These are phyloP conservation scores for Bothriochloa decipiens DNA, from an alignment of 176 grass and related monocot species.

Conservation along the genomic window DNA sequence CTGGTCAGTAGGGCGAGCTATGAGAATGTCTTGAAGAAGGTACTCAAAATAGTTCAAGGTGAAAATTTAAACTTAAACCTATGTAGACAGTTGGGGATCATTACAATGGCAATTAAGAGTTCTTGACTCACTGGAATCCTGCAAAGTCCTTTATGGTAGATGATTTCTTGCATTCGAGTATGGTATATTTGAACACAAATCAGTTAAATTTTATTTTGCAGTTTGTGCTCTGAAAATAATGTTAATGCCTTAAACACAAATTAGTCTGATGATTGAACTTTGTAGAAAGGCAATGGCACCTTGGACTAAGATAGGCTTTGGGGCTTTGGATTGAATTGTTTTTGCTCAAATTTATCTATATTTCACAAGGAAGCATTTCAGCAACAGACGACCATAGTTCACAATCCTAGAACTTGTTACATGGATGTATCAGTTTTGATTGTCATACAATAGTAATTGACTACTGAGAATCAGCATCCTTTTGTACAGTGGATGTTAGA, in stretches of 20 bases:
- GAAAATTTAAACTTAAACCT: not conserved
- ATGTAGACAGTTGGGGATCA: not conserved
- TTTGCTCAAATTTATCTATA: not conserved
- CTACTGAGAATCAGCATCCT: not conserved
- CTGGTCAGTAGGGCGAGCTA: conserved; percentile 41
- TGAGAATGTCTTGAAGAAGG: conserved; percentile 47
- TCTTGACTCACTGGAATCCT: not conserved
- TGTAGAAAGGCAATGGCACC: not conserved
- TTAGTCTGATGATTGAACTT: not conserved
- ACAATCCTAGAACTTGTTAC: not conserved
- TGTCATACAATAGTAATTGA: not conserved
- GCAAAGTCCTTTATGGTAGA: too few relatives aligned
- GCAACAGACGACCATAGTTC: not conserved
- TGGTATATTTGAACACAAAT: not conserved
- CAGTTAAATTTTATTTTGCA: not conserved
- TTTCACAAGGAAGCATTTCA: not conserved
- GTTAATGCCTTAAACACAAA: not conserved
- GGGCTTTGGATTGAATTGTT: too few relatives aligned
- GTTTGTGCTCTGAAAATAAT: too few relatives aligned
- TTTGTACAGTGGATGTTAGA: conserved; percentile 84
- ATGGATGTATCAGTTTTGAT: not conserved
- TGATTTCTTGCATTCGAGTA: not conserved
- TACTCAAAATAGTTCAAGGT: not conserved
- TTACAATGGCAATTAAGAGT: not conserved
- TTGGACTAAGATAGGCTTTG: too few relatives aligned